These are phyloP conservation scores for Silene conica DNA, from an alignment of 148 eudicot species.

Conservation along the genomic window DNA sequence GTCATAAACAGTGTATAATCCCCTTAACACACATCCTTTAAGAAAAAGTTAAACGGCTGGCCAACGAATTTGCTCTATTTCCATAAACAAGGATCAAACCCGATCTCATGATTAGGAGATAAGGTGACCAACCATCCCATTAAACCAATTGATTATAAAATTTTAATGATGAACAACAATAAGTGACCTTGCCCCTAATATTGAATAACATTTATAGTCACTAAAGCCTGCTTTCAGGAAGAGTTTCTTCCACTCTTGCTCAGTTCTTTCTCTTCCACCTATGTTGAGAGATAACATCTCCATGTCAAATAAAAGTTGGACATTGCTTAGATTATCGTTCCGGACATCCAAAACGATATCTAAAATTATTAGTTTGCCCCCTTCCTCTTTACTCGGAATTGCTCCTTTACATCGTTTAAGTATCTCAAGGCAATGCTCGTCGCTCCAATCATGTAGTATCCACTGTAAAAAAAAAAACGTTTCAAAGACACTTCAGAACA, in stretches of 20 bases:
- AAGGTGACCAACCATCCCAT: too few relatives aligned
- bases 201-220: neutral
- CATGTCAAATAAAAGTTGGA: conserved; percentile 12
- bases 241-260: conserved; percentile 23
- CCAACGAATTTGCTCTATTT: too few relatives aligned
- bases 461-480: conserved; percentile 18
- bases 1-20: too few relatives aligned
- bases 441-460: conserved; percentile 25
- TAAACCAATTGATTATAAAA: too few relatives aligned
- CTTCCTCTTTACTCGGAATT: conserved; percentile 14
- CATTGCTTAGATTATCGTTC: too few relatives aligned
- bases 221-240: conserved; percentile 19
- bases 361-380: conserved; percentile 23
- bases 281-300: neutral
- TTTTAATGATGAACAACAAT: conserved; percentile 14
- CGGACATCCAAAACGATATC: conserved; percentile 12
- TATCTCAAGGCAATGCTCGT: conserved; percentile 20
- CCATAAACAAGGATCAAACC: too few relatives aligned
- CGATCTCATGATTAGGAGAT: too few relatives aligned
- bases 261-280: conserved; percentile 24
- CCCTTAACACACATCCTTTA: too few relatives aligned
- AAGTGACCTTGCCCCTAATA: conserved; percentile 18
- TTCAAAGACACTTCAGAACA: too few relatives aligned
- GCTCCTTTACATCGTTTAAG: conserved; percentile 20
- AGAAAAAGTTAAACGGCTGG: too few relatives aligned